phyloP scores from a whole-genome alignment of 169 alveolate genomes.

The Babesia bigemina region DNA sequence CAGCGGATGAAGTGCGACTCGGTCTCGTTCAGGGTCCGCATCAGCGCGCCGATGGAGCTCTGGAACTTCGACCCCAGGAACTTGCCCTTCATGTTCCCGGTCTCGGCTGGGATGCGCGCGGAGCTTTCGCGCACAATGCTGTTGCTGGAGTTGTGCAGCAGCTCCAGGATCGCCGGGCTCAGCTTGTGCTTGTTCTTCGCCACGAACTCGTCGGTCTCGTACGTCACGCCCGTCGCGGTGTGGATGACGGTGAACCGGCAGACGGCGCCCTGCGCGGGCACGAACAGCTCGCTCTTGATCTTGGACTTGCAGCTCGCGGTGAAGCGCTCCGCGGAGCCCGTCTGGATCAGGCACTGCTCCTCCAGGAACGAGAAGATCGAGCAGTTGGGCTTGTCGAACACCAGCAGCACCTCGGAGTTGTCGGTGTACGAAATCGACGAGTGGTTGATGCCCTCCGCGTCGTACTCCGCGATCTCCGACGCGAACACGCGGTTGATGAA shows the following conservation, averaged over 20 bases:
- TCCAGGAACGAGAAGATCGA: conserved; percentile 61
- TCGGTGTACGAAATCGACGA: conserved; percentile 69
- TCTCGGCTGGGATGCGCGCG: conserved; percentile 27
- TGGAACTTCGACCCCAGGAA: conserved; percentile 67
- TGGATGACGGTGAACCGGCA: conserved; percentile 61
- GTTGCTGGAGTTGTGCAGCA: conserved; percentile 39
- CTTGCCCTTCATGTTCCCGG: conserved; percentile 51
- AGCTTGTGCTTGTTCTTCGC: conserved; percentile 66
- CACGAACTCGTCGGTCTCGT: conserved; percentile 65
- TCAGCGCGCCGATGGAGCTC: conserved; percentile 49
- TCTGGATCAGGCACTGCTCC: conserved; percentile 68
- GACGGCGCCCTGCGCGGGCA: conserved; percentile 60
- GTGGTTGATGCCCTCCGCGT: conserved; percentile 62
- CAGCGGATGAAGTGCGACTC: conserved; percentile 74
- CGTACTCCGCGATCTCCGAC: conserved; percentile 87
- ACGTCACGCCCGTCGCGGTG: conserved; percentile 61
- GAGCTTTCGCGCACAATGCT: conserved; percentile 21
- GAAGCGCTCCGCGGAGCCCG: conserved; percentile 59
- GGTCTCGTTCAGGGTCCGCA: conserved; percentile 47
- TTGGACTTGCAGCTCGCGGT: conserved; percentile 65
- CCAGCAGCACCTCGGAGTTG: conserved; percentile 70
- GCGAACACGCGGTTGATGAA: conserved; percentile 91
- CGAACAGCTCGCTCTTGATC: conserved; percentile 49
- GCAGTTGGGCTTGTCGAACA: conserved; percentile 70
- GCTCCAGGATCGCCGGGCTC: conserved; percentile 25